These are phyloP conservation scores for Rhinocladiella similis DNA, from an alignment of 2,329 filamentous ascomycete species.

Conservation along the genomic window DNA sequence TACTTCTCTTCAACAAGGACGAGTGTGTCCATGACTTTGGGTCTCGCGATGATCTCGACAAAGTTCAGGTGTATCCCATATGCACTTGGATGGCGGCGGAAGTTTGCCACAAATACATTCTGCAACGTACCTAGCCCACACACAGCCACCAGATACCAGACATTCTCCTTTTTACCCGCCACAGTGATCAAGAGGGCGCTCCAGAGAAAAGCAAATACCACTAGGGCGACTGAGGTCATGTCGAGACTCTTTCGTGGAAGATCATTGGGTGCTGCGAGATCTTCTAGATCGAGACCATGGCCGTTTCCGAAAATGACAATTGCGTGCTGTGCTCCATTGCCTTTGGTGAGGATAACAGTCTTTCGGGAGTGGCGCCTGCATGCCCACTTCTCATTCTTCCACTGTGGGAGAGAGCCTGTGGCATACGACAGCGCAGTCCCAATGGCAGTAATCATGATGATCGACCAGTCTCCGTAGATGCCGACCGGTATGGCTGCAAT, in stretches of 20 bases:
- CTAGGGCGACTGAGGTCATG: constrained; percentile 22
- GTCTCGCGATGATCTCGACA: constrained; percentile 29
- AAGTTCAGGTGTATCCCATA: constrained; percentile 34
- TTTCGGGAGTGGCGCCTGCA: constrained; percentile 31
- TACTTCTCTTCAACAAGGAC: constrained; percentile 32
- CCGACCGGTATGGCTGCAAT: constrained; percentile 33
- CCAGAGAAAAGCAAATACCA: constrained; percentile 35
- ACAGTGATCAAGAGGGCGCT: constrained; percentile 38
- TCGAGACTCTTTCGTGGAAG: constrained; percentile 4
- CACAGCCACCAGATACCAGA: constrained; percentile 39
- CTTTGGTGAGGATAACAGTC: constrained; percentile 34
- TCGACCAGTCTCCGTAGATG: constrained; percentile 34
- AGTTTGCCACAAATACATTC: constrained; percentile 36
- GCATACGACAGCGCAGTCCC: constrained; percentile 37
- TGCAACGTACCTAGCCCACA: constrained; percentile 42
- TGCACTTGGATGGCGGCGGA: constrained; percentile 29
- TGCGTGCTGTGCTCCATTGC: constrained; percentile 39
- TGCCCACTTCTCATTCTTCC: constrained; percentile 41
- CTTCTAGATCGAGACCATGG: constrained; percentile 39
- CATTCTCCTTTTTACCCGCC: constrained; percentile 33
- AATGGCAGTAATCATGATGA: constrained; percentile 36
- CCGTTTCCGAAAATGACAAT: constrained; percentile 36
- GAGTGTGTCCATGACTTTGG: constrained; percentile 35
- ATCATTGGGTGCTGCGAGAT: constrained; percentile 32
- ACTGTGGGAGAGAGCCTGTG: constrained; percentile 39